A percentile compares a stretch with the other conserved stretches of the same genome.
phyloP scores from a whole-genome alignment of 441 rosid genomes.

The Gossypium gossypioides region DNA sequence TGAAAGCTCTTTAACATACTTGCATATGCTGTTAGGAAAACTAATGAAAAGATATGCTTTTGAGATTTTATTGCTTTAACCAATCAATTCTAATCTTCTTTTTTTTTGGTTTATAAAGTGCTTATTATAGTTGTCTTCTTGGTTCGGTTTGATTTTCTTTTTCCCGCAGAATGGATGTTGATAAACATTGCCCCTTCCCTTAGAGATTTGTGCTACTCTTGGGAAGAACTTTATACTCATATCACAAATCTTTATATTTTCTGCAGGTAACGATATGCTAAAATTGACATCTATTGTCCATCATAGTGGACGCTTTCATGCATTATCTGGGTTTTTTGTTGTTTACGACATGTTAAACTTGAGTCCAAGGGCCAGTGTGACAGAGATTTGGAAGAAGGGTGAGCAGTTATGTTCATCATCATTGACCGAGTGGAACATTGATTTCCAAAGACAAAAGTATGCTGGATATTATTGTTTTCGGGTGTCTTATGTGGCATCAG shows the following conservation, averaged over 20 bases:
- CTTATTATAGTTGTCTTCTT: not conserved
- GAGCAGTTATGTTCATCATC: slow-evolving; percentile 34
- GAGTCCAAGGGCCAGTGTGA: slow-evolving; percentile 31
- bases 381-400: slow-evolving; percentile 36
- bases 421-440: slow-evolving; percentile 19
- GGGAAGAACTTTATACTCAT: not conserved
- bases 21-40: not conserved
- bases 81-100: not conserved
- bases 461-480: slow-evolving; percentile 33
- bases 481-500: slow-evolving; percentile 41
- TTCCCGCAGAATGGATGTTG: not conserved
- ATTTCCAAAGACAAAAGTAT: slow-evolving; percentile 19
- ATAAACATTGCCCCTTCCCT: not conserved
- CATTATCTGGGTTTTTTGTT: slow-evolving; percentile 50
- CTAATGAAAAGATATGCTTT: not conserved
- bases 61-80: not conserved
- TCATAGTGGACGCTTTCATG: slow-evolving; percentile 32
- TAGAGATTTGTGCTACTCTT: not conserved
- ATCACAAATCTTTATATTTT: not conserved
- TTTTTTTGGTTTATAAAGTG: not conserved
- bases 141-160: not conserved
- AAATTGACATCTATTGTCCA: slow-evolving; percentile 20
- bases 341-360: slow-evolving; percentile 33
- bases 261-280: slow-evolving; percentile 30
- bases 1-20: not conserved